Conservation (phyloP, 164 flowering plant species). For the Taxillus chinensis region DNA sequence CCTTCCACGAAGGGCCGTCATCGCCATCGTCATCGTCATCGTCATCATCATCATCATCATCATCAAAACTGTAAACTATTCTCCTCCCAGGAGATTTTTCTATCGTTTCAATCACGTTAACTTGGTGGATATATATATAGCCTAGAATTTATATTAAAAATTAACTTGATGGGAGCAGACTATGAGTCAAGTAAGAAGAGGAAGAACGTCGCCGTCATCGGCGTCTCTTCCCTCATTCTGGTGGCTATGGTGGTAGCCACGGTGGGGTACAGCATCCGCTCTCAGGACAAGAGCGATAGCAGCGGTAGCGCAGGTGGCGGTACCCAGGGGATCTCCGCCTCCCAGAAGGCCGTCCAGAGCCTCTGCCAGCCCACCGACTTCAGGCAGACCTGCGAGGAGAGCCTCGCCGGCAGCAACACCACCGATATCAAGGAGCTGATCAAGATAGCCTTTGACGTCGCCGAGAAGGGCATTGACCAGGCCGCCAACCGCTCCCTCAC, state of each 20-base stretch:
- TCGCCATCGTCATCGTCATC: no score
- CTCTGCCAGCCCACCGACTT: slow-evolving; percentile 54
- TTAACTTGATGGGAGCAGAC: no score
- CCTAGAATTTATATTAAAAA: no score
- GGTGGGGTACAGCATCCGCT: slow-evolving; percentile 6
- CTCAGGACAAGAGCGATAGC: neutral
- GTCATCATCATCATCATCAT: no score
- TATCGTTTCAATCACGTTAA: no score
- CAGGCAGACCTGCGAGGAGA: slow-evolving; percentile 36
- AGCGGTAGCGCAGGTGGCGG: neutral
- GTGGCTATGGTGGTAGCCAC: slow-evolving; percentile 39
- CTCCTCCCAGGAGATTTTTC: no score
- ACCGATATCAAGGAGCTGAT: slow-evolving; percentile 53
- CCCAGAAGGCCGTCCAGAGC: slow-evolving; percentile 34
- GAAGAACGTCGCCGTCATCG: slow-evolving; percentile 24
- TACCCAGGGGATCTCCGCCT: slow-evolving; percentile 10
- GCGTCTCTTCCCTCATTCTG: slow-evolving; percentile 26
- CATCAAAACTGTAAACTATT: no score
- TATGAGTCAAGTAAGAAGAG: neutral
- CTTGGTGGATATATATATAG: no score
- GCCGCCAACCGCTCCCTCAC: slow-evolving; percentile 24
- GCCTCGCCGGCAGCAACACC: slow-evolving; percentile 15
- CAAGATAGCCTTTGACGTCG: slow-evolving; percentile 30
- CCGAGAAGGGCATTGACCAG: slow-evolving; percentile 21
- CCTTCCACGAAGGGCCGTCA: no score